Evolutionary conservation across 441 rosid species (phyloP).

Genomic region (Macaranga tanarius): DNA sequence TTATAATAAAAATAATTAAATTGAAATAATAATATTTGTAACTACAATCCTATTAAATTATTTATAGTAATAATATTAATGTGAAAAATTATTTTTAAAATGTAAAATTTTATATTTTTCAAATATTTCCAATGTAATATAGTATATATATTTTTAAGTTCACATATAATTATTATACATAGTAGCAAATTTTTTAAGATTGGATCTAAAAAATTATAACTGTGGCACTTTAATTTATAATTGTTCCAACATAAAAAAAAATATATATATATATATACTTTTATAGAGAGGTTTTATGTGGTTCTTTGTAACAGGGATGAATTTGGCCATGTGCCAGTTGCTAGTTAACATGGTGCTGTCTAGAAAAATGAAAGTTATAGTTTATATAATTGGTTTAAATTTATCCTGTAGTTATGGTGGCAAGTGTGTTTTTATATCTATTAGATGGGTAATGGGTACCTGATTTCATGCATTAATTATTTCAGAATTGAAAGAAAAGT

Average conservation of each 20-base stretch:
- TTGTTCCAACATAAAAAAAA: no score
- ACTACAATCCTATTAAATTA: no score
- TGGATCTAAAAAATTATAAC: no score
- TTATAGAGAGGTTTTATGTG: background rate
- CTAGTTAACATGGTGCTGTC: background rate
- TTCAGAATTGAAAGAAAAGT: background rate
- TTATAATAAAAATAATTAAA: no score
- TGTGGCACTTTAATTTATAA: no score
- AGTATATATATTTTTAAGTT: background rate
- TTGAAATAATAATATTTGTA: no score
- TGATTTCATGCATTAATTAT: background rate
- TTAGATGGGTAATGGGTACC: background rate
- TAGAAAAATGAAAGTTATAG: background rate
- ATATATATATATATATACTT: no score
- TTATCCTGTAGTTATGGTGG: background rate
- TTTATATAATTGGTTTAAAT: background rate
- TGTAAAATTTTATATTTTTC: no score
- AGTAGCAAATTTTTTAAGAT: no score
- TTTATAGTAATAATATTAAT: no score
- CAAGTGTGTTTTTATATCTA: background rate
- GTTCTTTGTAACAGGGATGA: background rate
- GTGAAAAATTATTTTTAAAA: no score
- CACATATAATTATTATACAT: background rate
- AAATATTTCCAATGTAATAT: no score
- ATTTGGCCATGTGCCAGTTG: background rate